Conservation (phyloP, 179 eudicot genomes). For the Pouteria campechiana region DNA sequence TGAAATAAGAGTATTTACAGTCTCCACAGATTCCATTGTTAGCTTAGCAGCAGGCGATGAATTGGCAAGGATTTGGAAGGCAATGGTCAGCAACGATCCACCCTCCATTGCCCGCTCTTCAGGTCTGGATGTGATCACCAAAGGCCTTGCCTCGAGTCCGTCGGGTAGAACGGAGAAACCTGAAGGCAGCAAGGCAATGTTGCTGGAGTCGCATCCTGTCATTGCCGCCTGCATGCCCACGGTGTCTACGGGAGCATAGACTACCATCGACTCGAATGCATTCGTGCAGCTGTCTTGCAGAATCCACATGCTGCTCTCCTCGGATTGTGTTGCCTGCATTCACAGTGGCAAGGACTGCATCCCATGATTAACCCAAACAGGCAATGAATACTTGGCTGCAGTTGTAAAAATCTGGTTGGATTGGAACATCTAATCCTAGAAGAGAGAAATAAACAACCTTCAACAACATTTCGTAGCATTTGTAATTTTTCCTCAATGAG, state of each 20-base stretch:
- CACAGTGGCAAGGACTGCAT: no score
- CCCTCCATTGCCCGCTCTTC: slow-evolving; percentile 67
- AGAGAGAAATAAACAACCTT: no score
- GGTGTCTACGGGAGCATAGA: slow-evolving; percentile 66
- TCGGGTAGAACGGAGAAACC: slow-evolving; percentile 91
- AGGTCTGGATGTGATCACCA: slow-evolving; percentile 52
- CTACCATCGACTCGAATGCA: slow-evolving; percentile 65
- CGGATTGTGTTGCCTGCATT: slow-evolving; percentile 48
- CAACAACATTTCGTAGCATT: no score
- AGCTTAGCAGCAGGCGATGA: slow-evolving; percentile 55
- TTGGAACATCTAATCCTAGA: no score
- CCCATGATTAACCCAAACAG: no score
- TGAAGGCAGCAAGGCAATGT: slow-evolving; percentile 53
- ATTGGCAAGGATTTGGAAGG: slow-evolving; percentile 57
- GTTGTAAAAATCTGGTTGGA: no score
- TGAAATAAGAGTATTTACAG: slow-evolving; percentile 56
- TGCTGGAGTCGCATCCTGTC: slow-evolving; percentile 87
- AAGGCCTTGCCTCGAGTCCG: slow-evolving; percentile 69
- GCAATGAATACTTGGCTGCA: no score
- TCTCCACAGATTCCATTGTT: slow-evolving; percentile 53
- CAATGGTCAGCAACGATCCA: slow-evolving; percentile 72
- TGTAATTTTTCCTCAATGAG: no score
- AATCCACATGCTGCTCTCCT: slow-evolving; percentile 53
- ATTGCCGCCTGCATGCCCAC: slow-evolving; percentile 64
- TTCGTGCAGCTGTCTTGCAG: slow-evolving; percentile 83